A percentile compares a stretch with the other conserved stretches of the same genome.
Evolutionary conservation across 139 green algal genomes (phyloP).

Genomic region (Asterochloris sp.): DNA sequence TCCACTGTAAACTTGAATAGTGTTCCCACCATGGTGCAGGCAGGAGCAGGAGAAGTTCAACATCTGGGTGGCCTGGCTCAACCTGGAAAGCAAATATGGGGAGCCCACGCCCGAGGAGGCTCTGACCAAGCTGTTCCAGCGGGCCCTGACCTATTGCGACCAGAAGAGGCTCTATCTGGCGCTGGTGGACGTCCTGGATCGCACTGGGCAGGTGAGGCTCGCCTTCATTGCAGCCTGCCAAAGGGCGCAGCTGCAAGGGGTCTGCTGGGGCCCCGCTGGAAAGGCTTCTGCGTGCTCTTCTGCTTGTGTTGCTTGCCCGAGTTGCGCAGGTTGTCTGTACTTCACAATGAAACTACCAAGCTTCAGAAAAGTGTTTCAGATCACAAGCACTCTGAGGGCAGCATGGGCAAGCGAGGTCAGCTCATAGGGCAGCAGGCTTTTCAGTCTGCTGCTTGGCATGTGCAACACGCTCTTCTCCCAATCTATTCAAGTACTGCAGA

Average conservation of each 20-base stretch:
- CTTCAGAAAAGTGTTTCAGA: too few species aligned
- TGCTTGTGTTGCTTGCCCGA: too few species aligned
- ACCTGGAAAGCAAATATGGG: constrained; percentile 91
- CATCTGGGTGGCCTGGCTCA: constrained; percentile 93
- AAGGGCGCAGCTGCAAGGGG: background rate
- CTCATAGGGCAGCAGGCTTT: too few species aligned
- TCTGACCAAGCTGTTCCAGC: constrained; percentile 71
- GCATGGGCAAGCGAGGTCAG: too few species aligned
- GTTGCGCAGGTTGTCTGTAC: too few species aligned
- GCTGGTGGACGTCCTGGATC: constrained; percentile 54
- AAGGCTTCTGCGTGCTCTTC: too few species aligned
- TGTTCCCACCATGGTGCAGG: constrained; percentile 19
- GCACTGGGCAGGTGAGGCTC: constrained; percentile 35
- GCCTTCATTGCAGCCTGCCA: constrained; percentile 20
- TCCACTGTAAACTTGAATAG: too few species aligned
- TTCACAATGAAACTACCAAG: too few species aligned
- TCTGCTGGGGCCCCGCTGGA: background rate
- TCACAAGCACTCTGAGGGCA: too few species aligned
- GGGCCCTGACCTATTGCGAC: constrained; percentile 73
- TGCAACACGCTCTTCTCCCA: too few species aligned
- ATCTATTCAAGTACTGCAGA: too few species aligned
- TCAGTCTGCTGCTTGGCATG: too few species aligned
- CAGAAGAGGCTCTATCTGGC: constrained; percentile 78
- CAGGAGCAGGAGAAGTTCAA: constrained; percentile 93
- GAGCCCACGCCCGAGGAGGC: constrained; percentile 63